Evolutionary conservation across 805 yeast species (phyloP).

Genomic region (Kodamaea restingae): DNA sequence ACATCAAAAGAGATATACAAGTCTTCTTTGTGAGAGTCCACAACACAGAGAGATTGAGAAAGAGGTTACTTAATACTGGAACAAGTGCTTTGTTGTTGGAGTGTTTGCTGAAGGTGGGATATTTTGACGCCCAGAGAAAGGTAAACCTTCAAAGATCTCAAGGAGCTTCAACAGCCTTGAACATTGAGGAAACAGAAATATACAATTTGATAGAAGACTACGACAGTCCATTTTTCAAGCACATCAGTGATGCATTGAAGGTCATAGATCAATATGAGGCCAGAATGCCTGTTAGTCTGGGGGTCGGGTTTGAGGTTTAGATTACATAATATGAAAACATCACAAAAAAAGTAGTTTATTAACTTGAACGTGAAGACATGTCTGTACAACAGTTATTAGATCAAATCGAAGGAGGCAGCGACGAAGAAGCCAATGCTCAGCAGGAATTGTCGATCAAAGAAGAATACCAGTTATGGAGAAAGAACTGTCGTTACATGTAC

Average conservation of each 20-base stretch:
- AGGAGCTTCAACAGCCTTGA: conserved; percentile 2
- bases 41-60: conserved; percentile 22
- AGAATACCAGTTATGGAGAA: conserved; percentile 77
- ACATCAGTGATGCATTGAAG: conserved; percentile 37
- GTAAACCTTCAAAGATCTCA: conserved; percentile 1
- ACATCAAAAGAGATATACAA: conserved; percentile 28
- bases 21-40: conserved; percentile 36
- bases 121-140: conserved; percentile 19
- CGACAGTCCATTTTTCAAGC: conserved; percentile 31
- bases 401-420: conserved; percentile 2
- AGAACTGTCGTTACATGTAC: conserved; percentile 77
- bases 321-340: conserved; percentile 1
- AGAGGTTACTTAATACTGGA: conserved; percentile 29
- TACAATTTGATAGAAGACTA: conserved; percentile 23
- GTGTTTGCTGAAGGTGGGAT: conserved; percentile 23
- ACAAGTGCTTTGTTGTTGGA: conserved; percentile 22
- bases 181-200: conserved; percentile 15
- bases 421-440: conserved; percentile 16
- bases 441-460: conserved; percentile 48
- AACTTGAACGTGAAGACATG: background rate
- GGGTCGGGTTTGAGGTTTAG: conserved; percentile 2
- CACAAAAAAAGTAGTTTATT: background rate
- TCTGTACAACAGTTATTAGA: conserved; percentile 6
- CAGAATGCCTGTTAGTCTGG: background rate
- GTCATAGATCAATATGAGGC: conserved; percentile 35